Evolutionary conservation across 352 stramenopile species (phyloP).

Genomic region (Phytophthora capsici): DNA sequence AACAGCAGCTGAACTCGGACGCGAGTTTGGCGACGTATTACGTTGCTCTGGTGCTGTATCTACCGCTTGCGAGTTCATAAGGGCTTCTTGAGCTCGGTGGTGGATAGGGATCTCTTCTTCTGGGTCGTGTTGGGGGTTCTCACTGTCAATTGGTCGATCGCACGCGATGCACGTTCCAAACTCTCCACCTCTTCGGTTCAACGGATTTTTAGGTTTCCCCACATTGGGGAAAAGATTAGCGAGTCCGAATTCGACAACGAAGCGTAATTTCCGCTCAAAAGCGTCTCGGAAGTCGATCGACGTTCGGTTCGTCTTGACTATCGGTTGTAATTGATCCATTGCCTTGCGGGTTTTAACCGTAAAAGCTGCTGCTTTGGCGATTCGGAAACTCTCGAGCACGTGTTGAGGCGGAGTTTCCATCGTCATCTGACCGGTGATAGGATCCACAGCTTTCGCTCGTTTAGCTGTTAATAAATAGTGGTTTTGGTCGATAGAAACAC

Average conservation of each 20-base stretch:
- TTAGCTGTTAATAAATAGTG: conserved; percentile 58
- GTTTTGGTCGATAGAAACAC: conserved; percentile 70
- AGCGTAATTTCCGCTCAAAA: conserved; percentile 52
- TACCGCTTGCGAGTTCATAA: conserved; percentile 1
- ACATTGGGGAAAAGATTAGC: conserved; percentile 68
- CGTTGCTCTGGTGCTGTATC: conserved; percentile 43
- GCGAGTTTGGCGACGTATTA: conserved; percentile 24
- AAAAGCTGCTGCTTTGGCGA: conserved; percentile 54
- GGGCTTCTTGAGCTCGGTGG: conserved; percentile 17
- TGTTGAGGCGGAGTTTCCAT: conserved; percentile 50
- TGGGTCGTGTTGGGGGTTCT: conserved; percentile 12
- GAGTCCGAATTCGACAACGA: conserved; percentile 65
- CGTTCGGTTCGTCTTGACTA: conserved; percentile 45
- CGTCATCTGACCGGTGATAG: conserved; percentile 43
- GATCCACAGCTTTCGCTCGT: conserved; percentile 39
- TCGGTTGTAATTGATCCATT: conserved; percentile 60
- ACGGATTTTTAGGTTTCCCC: conserved; percentile 40
- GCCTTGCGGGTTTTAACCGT: conserved; percentile 39
- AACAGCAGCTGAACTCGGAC: conserved; percentile 24
- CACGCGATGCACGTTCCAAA: conserved; percentile 70
- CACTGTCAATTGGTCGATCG: conserved; percentile 59
- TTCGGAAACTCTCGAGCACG: conserved; percentile 58
- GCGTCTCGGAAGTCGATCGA: conserved; percentile 52
- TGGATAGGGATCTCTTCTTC: conserved; percentile 18
- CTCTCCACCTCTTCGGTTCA: conserved; percentile 31